These are phyloP conservation scores for Kodamaea jinghongensis DNA, from an alignment of 805 yeast genomes.

Conservation along the genomic window DNA sequence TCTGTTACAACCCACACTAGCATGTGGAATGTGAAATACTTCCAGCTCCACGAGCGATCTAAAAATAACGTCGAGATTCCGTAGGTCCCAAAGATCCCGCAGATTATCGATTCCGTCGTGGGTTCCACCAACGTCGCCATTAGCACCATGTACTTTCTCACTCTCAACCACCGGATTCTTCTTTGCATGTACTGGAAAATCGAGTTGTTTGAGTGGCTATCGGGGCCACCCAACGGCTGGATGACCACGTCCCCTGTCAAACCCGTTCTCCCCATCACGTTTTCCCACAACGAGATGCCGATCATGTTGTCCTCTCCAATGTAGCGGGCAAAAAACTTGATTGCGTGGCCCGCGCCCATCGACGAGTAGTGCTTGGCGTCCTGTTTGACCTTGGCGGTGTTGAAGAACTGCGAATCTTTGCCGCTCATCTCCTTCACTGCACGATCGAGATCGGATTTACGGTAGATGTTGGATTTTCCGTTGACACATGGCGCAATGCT, in stretches of 20 bases:
- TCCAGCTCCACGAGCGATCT: constrained; percentile 26
- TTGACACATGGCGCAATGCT: constrained; percentile 86
- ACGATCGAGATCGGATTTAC: constrained; percentile 60
- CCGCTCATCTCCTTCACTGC: constrained; percentile 47
- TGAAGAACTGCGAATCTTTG: constrained; percentile 28
- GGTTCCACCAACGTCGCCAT: constrained; percentile 86
- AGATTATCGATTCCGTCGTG: constrained; percentile 71
- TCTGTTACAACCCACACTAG: constrained; percentile 64
- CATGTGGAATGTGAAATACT: constrained; percentile 52
- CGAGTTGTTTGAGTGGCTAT: constrained; percentile 20
- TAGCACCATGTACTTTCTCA: constrained; percentile 81
- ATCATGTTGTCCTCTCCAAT: constrained; percentile 95
- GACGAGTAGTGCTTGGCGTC: constrained; percentile 28
- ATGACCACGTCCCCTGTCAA: constrained; percentile 75
- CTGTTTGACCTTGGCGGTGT: constrained; percentile 24
- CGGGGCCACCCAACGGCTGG: constrained; percentile 58
- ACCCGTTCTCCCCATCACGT: constrained; percentile 64
- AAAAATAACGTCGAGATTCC: constrained; percentile 50
- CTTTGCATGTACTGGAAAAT: constrained; percentile 60
- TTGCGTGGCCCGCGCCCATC: constrained; percentile 46
- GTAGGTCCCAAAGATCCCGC: constrained; percentile 65
- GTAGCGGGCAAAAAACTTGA: constrained; percentile 70
- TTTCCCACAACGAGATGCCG: constrained; percentile 78
- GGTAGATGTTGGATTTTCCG: constrained; percentile 81
- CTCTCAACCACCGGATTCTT: constrained; percentile 81